A percentile compares a stretch with the other conserved stretches of the same genome.
Conservation (phyloP, 2,329 filamentous ascomycete species). For the Clarireedia hainanense region DNA sequence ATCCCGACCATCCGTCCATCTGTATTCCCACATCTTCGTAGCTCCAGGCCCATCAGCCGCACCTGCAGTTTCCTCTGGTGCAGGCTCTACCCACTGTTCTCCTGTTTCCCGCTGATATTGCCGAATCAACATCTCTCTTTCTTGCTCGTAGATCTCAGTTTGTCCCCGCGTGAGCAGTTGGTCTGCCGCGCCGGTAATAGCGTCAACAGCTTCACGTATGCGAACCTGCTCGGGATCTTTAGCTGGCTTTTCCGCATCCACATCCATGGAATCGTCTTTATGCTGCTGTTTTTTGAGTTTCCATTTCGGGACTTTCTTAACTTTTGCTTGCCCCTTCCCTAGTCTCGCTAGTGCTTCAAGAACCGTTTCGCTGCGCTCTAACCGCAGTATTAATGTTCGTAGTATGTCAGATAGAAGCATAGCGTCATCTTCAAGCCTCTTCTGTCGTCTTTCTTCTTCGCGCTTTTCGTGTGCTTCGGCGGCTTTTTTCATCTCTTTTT, state of each 20-base stretch:
- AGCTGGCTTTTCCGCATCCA: slow-evolving; percentile 47
- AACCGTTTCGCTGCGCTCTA: slow-evolving; percentile 77
- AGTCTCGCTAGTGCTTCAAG: slow-evolving; percentile 81
- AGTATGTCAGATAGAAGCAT: slow-evolving; percentile 68
- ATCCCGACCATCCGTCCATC: slow-evolving; percentile 85
- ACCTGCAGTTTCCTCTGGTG: slow-evolving; percentile 30
- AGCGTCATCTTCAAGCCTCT: slow-evolving; percentile 66
- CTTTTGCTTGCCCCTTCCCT: slow-evolving; percentile 57
- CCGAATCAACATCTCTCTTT: slow-evolving; percentile 74
- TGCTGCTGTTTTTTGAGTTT: slow-evolving; percentile 63
- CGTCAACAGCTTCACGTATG: slow-evolving; percentile 67
- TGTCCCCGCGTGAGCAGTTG: slow-evolving; percentile 75
- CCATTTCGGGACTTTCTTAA: slow-evolving; percentile 55
- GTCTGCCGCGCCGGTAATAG: slow-evolving; percentile 84
- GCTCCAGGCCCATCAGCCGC: slow-evolving; percentile 18
- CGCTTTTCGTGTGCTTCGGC: slow-evolving; percentile 81
- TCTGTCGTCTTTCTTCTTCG: slow-evolving; percentile 65
- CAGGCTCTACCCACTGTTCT: slow-evolving; percentile 66
- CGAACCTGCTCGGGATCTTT: slow-evolving; percentile 62
- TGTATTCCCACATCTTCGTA: slow-evolving; percentile 71
- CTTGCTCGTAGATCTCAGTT: slow-evolving; percentile 84
- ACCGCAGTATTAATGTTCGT: slow-evolving; percentile 58
- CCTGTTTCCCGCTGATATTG: slow-evolving; percentile 81
- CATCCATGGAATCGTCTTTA: slow-evolving; percentile 59
- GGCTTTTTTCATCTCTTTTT: slow-evolving; percentile 86